These are phyloP conservation scores for Achlya hypogyna DNA, from an alignment of 352 stramenopile species.

Conservation along the genomic window DNA sequence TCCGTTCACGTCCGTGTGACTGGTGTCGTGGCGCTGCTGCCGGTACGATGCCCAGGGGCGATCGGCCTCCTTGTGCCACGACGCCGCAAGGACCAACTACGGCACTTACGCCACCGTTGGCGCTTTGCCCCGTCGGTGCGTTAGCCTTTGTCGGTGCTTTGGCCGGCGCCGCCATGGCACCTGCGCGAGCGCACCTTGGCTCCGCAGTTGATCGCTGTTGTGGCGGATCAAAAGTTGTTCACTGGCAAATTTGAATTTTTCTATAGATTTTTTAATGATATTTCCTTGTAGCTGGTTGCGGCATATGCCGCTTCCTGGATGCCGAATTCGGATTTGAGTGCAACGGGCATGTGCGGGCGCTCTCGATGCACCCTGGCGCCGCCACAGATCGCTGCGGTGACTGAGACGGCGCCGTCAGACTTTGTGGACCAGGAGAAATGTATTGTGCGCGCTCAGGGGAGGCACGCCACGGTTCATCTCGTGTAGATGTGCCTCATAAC, in stretches of 20 bases:
- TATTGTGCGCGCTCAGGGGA: slow-evolving; percentile 16
- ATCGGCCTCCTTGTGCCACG: slow-evolving; percentile 17
- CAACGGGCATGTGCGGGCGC: slow-evolving; percentile 62
- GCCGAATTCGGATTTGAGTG: neutral
- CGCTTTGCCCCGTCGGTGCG: too few species aligned
- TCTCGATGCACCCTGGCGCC: slow-evolving; percentile 48
- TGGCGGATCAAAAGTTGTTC: too few species aligned
- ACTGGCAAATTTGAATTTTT: too few species aligned
- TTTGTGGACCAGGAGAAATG: slow-evolving; percentile 74
- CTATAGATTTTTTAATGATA: too few species aligned
- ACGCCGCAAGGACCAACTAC: slow-evolving; percentile 13
- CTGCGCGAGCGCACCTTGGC: too few species aligned
- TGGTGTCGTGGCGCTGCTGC: neutral
- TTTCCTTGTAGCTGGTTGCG: neutral
- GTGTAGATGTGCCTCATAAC: slow-evolving; percentile 4
- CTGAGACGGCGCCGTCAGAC: slow-evolving; percentile 32
- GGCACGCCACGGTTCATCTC: neutral
- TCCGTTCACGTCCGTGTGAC: neutral
- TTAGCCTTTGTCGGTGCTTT: neutral
- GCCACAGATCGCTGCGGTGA: slow-evolving; percentile 39
- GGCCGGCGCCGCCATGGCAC: neutral
- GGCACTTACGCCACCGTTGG: neutral
- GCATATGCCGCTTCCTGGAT: neutral
- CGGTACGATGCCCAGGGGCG: slow-evolving; percentile 8
- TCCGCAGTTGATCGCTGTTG: too few species aligned